A percentile compares a stretch with the other conserved stretches of the same genome.
Evolutionary conservation across 805 yeast species (phyloP).

Genomic region (Saccharomyces cerevisiae): DNA sequence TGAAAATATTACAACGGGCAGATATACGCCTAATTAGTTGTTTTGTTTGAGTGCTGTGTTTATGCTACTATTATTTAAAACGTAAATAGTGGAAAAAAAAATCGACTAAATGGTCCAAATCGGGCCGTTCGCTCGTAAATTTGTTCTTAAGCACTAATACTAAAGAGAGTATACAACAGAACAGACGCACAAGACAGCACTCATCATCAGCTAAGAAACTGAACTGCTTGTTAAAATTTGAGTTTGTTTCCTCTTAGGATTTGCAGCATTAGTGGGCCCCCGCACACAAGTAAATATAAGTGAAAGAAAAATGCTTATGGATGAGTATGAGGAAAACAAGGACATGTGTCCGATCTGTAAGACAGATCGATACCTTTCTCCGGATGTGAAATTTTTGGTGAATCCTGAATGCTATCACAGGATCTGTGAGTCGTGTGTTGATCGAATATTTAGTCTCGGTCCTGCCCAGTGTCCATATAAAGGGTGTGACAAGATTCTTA

Average conservation of each 20-base stretch:
- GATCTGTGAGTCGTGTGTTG: conserved; percentile 95
- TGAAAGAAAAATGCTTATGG: conserved; percentile 10
- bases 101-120: neutral
- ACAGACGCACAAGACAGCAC: neutral
- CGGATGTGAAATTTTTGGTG: conserved; percentile 83
- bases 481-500: conserved; percentile 74
- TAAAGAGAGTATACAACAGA: neutral
- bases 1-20: neutral
- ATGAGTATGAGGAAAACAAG: conserved; percentile 45
- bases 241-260: neutral
- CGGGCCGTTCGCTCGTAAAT: neutral
- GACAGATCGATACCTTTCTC: conserved; percentile 87
- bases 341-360: conserved; percentile 97
- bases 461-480: conserved; percentile 97
- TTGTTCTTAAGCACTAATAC: neutral
- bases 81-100: neutral
- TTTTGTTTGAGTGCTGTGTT: neutral
- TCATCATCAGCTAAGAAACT: neutral
- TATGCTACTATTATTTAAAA: neutral
- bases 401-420: conserved; percentile 98
- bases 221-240: neutral
- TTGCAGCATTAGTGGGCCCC: too few relatives aligned
- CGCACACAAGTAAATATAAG: neutral
- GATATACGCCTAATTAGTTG: neutral
- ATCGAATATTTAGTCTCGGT: conserved; percentile 85